phyloP scores from a whole-genome alignment of 306 rosid species.

The Clitoria ternatea region DNA sequence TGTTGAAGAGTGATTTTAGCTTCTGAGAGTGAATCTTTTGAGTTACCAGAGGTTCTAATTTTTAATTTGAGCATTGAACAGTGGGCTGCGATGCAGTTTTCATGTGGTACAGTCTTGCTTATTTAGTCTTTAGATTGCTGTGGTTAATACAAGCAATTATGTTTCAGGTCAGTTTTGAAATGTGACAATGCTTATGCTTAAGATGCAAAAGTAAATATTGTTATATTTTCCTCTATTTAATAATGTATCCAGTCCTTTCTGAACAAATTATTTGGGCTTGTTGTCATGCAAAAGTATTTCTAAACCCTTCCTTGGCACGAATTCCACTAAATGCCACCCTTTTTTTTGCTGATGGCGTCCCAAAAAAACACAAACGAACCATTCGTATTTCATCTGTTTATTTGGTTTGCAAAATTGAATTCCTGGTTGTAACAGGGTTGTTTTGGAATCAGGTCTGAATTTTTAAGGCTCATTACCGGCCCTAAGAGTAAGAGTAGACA shows the following conservation, averaged over 20 bases:
- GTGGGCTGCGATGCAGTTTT: slow-evolving; percentile 36
- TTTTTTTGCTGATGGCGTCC: too few relatives aligned
- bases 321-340: neutral
- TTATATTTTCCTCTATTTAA: neutral
- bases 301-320: neutral
- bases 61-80: slow-evolving; percentile 35
- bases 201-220: slow-evolving; percentile 18
- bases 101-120: slow-evolving; percentile 39
- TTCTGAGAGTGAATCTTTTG: slow-evolving; percentile 31
- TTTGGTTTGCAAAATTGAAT: neutral
- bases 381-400: too few relatives aligned
- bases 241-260: neutral
- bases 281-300: neutral
- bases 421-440: neutral
- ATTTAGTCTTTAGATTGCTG: slow-evolving; percentile 23
- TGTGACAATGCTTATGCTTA: slow-evolving; percentile 1
- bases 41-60: slow-evolving; percentile 27
- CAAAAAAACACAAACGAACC: too few relatives aligned
- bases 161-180: slow-evolving; percentile 10
- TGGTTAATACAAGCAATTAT: slow-evolving; percentile 19
- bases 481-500: neutral
- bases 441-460: neutral
- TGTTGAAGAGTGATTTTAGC: slow-evolving; percentile 47
- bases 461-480: neutral
- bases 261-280: neutral